phyloP scores from a whole-genome alignment of 2,329 filamentous ascomycete genomes.

The Fusarium zealandicum region DNA sequence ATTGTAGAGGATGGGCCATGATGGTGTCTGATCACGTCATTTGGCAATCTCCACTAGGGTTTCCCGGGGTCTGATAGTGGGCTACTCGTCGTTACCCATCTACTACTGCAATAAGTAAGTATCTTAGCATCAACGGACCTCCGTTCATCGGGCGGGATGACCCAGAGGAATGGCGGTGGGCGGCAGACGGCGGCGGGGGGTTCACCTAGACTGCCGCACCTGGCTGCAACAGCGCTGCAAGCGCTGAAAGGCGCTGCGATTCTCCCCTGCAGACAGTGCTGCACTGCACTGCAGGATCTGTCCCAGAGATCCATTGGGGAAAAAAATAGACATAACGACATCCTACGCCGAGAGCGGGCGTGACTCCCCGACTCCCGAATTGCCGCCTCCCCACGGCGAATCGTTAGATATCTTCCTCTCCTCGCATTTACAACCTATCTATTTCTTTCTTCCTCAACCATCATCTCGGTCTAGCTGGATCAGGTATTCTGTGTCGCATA shows the following conservation, averaged over 20 bases:
- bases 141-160: slow-evolving; percentile 38
- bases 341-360: slow-evolving; percentile 39
- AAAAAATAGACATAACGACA: slow-evolving; percentile 12
- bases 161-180: slow-evolving; percentile 38
- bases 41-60: slow-evolving; percentile 29
- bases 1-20: slow-evolving; percentile 30
- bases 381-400: slow-evolving; percentile 17
- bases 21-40: slow-evolving; percentile 42
- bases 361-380: slow-evolving; percentile 42
- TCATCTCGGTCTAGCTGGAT: slow-evolving; percentile 5
- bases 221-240: slow-evolving; percentile 18
- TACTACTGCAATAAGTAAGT: slow-evolving; percentile 5
- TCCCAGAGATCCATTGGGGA: slow-evolving; percentile 17
- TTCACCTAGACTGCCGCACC: slow-evolving; percentile 5
- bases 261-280: slow-evolving; percentile 3
- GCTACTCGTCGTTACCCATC: slow-evolving; percentile 18
- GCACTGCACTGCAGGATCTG: slow-evolving; percentile 23
- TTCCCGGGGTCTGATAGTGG: slow-evolving; percentile 25
- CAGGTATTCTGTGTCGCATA: not conserved
- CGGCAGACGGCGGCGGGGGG: slow-evolving; percentile 12
- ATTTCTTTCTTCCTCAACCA: slow-evolving; percentile 13
- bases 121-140: slow-evolving; percentile 26
- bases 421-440: slow-evolving; percentile 5
- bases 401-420: slow-evolving; percentile 16
- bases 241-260: slow-evolving; percentile 3